phyloP scores from a whole-genome alignment of 805 yeast genomes.

The baker's yeast (Saccharomyces cerevisiae) region DNA sequence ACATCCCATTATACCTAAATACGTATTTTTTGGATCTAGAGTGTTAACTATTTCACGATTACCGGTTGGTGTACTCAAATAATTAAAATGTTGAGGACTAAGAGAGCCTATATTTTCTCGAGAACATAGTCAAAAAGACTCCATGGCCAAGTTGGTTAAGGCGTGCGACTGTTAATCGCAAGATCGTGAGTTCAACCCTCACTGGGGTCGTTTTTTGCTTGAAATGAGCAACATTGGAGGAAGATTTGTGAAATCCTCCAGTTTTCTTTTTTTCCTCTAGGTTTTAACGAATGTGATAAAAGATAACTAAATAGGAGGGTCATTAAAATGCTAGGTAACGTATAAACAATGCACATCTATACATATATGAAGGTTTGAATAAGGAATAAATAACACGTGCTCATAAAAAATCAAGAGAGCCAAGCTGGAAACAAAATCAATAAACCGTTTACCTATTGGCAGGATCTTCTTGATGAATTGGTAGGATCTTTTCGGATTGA shows the following conservation, averaged over 20 bases:
- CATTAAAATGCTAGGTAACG: neutral
- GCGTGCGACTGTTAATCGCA: constrained; percentile 61
- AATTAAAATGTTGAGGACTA: no score
- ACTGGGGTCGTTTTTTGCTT: constrained; percentile 42
- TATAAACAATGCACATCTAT: neutral
- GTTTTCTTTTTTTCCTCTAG: no score
- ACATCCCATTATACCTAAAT: no score
- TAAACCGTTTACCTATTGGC: neutral
- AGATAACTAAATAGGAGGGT: neutral
- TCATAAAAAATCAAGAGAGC: neutral
- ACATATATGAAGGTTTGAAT: neutral
- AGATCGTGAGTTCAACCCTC: constrained; percentile 57
- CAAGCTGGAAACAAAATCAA: neutral
- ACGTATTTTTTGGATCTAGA: no score
- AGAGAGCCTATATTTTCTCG: no score
- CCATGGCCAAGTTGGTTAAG: constrained; percentile 56
- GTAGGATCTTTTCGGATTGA: neutral
- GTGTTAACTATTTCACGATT: no score
- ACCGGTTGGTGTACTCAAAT: no score
- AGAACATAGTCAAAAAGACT: constrained; percentile 24
- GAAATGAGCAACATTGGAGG: no score
- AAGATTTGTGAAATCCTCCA: no score
- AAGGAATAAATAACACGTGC: neutral
- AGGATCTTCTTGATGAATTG: neutral
- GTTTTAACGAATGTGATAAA: neutral